Evolutionary conservation across 1,139 yeast genomes (phyloP).

Genomic region (Taphrina wiesneri): DNA sequence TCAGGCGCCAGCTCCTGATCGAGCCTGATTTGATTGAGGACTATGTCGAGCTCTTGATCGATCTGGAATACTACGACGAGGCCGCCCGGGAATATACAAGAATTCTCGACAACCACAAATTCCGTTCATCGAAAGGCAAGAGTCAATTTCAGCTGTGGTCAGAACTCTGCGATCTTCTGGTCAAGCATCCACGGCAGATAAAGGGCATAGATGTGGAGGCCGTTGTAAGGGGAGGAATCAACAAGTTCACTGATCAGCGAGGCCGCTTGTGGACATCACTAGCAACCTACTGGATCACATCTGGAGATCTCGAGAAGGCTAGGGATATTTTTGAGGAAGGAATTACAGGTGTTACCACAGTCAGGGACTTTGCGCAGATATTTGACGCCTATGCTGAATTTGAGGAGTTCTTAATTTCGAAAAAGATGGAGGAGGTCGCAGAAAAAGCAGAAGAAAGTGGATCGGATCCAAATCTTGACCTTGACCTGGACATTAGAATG

Average conservation of each 20-base stretch:
- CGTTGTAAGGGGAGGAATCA: constrained; percentile 49
- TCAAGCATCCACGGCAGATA: constrained; percentile 43
- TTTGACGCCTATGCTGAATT: constrained; percentile 66
- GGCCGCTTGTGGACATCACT: constrained; percentile 56
- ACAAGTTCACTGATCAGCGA: constrained; percentile 62
- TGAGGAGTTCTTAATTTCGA: constrained; percentile 56
- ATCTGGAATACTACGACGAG: constrained; percentile 41
- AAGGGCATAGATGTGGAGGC: constrained; percentile 45
- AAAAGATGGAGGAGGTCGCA: constrained; percentile 46
- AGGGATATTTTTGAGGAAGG: constrained; percentile 56
- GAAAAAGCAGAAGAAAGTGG: constrained; percentile 37
- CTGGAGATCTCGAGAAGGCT: constrained; percentile 49
- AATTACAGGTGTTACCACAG: constrained; percentile 51
- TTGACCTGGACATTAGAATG: constrained; percentile 52
- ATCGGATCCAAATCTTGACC: constrained; percentile 39
- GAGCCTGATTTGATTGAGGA: constrained; percentile 47
- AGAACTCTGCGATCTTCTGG: constrained; percentile 54
- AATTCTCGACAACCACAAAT: constrained; percentile 46
- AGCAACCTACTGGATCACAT: constrained; percentile 54
- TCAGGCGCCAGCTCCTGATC: constrained; percentile 52
- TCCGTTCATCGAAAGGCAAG: constrained; percentile 47
- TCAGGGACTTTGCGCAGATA: constrained; percentile 63
- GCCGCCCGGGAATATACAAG: constrained; percentile 44
- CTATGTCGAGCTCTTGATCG: constrained; percentile 43
- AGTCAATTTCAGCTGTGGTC: constrained; percentile 53